Evolutionary conservation across 176 grass and related monocot species (phyloP).

Genomic region (Musa acuminata): DNA sequence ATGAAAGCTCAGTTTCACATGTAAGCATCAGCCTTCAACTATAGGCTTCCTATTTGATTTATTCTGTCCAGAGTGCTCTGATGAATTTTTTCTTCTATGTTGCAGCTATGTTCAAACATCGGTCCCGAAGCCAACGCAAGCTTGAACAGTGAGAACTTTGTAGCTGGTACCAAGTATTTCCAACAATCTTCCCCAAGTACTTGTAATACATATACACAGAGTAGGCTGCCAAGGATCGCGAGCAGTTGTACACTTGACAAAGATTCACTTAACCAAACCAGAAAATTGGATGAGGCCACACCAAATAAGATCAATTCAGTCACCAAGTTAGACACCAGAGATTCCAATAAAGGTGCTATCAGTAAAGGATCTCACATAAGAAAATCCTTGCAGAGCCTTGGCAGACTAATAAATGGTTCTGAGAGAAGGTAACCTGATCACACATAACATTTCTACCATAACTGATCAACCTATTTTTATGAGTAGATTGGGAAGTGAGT

Average conservation of each 20-base stretch:
- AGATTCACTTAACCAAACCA: constrained; percentile 33
- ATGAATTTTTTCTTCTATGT: not conserved
- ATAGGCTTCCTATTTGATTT: not conserved
- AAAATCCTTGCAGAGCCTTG: constrained; percentile 81
- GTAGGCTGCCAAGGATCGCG: constrained; percentile 5
- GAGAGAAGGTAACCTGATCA: constrained; percentile 51
- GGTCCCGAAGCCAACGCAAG: not conserved
- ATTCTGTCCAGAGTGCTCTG: not conserved
- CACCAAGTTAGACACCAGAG: constrained; percentile 34
- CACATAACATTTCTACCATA: not conserved
- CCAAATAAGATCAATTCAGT: constrained; percentile 27
- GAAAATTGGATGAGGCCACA: constrained; percentile 22
- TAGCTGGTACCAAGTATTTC: constrained; percentile 26
- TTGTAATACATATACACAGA: constrained; percentile 13
- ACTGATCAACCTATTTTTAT: too few relatives aligned
- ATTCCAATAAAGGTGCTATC: constrained; percentile 22
- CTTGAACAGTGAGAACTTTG: constrained; percentile 28
- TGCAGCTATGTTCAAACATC: not conserved
- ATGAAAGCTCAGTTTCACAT: not conserved
- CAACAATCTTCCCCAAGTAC: constrained; percentile 22
- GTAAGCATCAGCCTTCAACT: not conserved
- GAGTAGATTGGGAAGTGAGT: too few relatives aligned
- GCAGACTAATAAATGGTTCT: constrained; percentile 67
- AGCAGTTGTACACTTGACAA: constrained; percentile 44
- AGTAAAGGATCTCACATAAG: constrained; percentile 71